phyloP scores from a whole-genome alignment of 1,284 basidiomycete genomes.

The Phylloboletellus chloephorus region DNA sequence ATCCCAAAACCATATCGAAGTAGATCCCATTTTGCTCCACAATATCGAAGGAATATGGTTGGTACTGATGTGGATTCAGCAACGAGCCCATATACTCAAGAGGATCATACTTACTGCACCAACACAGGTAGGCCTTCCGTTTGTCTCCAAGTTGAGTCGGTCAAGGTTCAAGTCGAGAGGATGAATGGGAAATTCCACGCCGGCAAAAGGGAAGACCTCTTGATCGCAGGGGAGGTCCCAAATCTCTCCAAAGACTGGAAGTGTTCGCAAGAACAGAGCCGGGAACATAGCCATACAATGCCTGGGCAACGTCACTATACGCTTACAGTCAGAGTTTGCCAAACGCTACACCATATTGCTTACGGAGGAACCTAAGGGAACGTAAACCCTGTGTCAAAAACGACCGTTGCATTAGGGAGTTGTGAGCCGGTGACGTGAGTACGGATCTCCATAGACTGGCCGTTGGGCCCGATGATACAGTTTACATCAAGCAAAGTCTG shows the following conservation, averaged over 20 bases:
- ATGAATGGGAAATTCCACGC: conserved; percentile 51
- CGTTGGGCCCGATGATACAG: conserved; percentile 48
- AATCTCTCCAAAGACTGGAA: conserved; percentile 38
- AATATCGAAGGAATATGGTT: conserved; percentile 38
- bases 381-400: conserved; percentile 67
- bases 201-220: conserved; percentile 55
- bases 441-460: conserved; percentile 40
- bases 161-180: conserved; percentile 44
- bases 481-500: conserved; percentile 46
- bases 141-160: conserved; percentile 24
- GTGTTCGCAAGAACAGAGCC: conserved; percentile 47
- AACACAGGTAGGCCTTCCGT: conserved; percentile 39
- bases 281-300: conserved; percentile 49
- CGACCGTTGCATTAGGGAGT: conserved; percentile 44
- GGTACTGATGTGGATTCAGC: conserved; percentile 38
- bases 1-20: conserved; percentile 42
- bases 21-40: conserved; percentile 39
- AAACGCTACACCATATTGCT: conserved; percentile 11
- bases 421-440: conserved; percentile 40
- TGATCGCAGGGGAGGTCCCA: conserved; percentile 57
- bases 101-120: conserved; percentile 39
- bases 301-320: conserved; percentile 46
- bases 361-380: conserved; percentile 59
- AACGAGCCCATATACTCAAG: not conserved
- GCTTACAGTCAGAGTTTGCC: conserved; percentile 2